phyloP scores from a whole-genome alignment of 495 filamentous ascomycete genomes.

The Neurospora cerealis region DNA sequence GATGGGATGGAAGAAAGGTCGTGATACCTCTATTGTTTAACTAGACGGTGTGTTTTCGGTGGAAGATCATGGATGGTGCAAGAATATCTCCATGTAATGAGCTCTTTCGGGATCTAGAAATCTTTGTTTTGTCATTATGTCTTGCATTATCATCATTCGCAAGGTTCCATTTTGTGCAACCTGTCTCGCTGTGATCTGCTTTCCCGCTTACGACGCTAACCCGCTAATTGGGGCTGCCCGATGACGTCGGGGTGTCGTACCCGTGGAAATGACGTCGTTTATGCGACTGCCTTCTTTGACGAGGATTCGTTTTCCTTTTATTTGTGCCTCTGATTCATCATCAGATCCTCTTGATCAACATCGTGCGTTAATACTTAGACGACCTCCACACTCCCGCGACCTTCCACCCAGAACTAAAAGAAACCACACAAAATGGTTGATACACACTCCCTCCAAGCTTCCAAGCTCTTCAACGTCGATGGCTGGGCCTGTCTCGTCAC shows the following conservation, averaged over 20 bases:
- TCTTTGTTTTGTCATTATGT: too few species aligned
- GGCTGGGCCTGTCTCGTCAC: constrained; percentile 50
- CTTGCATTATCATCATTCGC: too few species aligned
- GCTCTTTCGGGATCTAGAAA: neutral
- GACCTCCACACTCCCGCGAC: too few species aligned
- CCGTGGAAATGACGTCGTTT: neutral
- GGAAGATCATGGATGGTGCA: neutral
- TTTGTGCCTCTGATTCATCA: neutral
- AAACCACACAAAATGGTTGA: constrained; percentile 11
- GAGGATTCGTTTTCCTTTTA: neutral
- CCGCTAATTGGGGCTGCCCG: neutral
- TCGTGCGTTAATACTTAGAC: too few species aligned
- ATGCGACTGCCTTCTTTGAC: neutral
- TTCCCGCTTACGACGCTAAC: too few species aligned
- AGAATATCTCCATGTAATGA: neutral
- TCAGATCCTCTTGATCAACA: too few species aligned
- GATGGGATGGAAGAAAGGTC: neutral
- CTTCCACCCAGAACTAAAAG: too few species aligned
- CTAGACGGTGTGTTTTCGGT: neutral
- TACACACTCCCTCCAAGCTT: constrained; percentile 24
- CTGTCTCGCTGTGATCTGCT: too few species aligned
- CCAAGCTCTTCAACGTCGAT: constrained; percentile 42
- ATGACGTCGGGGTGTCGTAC: neutral
- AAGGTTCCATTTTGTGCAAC: too few species aligned
- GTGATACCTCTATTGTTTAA: neutral